Base-by-base conservation (phyloP, 1,139 yeast genomes). In the Blastobotrys ciferrii region DNA sequence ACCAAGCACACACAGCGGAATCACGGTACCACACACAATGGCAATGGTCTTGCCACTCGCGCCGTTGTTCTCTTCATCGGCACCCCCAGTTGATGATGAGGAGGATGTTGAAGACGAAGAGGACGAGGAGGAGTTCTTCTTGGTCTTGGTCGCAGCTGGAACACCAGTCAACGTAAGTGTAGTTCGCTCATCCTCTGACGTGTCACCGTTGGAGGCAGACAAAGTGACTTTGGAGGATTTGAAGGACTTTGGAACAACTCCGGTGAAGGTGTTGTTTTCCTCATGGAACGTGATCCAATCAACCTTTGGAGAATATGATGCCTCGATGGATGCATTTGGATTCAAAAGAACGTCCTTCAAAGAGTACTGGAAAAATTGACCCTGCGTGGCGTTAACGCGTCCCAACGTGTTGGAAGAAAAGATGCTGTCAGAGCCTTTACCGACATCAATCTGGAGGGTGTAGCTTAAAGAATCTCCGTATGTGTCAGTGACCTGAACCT, bases 21-120 rank as follows among this genome's bases (percentile, higher is more conserved):
- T 76, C 4, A 85, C 87, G n/a, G 86, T 92, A 47, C 96, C 97
- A 53, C 91, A 77, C 0, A 89, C 95, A 61, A 91, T 85, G 0
- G 95, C 96, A 18, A 87, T 71, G 4, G 77, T 75, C 55, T 76
- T 76, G 45, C 68, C 71, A 42, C 57, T 42, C 58, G 53, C 20
- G 63, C 53, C 37, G 62, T 49, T 1, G 64, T 28, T 32, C 0
- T 69, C 45, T 2, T 62, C 44, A 0, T 66, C 46, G 12, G 62
- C 46, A 12, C 62, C 46, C 12, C n/a, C n/a, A n/a, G 60, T 42
- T 7, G 59, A 19, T 5, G 62, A 42, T 5, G 60, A 32, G 4
- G 65, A 35, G 5, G 58, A 30, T 15, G 61, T 45, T 2, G 56
- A 37, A 2, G 58, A 46, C 4, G 61, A 47, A 2, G 62, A 40